phyloP scores from a whole-genome alignment of 108 stramenopile species.

The Cylindrotheca fusiformis region DNA sequence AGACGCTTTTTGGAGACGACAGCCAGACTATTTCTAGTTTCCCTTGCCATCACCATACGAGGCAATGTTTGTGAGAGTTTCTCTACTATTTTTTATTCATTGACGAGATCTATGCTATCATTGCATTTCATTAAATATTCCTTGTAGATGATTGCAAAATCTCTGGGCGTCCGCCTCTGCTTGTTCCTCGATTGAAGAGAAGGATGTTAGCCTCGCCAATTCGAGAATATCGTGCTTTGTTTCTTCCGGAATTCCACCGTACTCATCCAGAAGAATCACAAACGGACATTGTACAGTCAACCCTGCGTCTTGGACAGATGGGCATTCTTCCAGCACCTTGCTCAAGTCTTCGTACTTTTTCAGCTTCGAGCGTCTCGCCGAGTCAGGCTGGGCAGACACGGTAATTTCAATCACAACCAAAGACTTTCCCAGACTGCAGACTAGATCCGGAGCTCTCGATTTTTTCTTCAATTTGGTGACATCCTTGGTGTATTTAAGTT shows the following conservation, averaged over 20 bases:
- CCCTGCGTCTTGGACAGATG: not conserved
- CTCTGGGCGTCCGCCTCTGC: conserved; percentile 2
- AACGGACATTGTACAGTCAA: conserved; percentile 10
- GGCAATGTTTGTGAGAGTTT: no score
- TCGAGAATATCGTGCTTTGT: not conserved
- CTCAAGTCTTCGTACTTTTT: conserved; percentile 27
- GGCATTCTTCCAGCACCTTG: not conserved
- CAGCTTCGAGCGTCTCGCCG: conserved; percentile 4
- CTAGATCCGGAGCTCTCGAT: conserved; percentile 43
- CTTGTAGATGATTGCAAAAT: not conserved
- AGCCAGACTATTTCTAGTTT: no score
- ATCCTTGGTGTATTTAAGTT: conserved; percentile 23
- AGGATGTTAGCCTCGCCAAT: not conserved
- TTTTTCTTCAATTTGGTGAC: conserved; percentile 22
- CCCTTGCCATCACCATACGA: no score
- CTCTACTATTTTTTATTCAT: no score
- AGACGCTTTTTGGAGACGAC: no score
- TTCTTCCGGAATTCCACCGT: conserved; percentile 11
- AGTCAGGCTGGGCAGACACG: conserved; percentile 10
- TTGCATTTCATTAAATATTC: conserved; percentile 2
- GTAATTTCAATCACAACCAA: conserved; percentile 39
- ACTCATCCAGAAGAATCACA: conserved; percentile 20
- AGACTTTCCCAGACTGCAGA: conserved; percentile 17
- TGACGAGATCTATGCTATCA: not conserved
- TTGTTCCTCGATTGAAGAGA: not conserved